Conservation (phyloP, 148 eudicot species). For the Mesembryanthemum crystallinum region DNA sequence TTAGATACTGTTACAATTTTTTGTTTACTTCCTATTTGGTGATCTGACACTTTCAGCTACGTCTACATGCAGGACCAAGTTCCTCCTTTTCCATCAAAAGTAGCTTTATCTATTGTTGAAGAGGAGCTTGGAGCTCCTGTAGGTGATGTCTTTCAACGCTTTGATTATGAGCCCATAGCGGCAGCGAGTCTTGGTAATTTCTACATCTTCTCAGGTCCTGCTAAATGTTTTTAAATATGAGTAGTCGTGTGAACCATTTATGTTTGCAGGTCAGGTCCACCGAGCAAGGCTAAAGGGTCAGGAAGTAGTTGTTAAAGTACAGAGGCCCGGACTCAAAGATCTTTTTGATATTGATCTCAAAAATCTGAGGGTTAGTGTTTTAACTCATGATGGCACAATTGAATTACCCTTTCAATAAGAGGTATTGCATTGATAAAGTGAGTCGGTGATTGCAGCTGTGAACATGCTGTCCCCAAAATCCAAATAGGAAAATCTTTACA, state of each 20-base stretch:
- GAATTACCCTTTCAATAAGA: background rate
- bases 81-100: slow-evolving; percentile 96
- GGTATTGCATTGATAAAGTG: background rate
- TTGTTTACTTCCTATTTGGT: background rate
- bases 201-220: slow-evolving; percentile 12
- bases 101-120: slow-evolving; percentile 79
- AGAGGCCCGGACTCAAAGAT: slow-evolving; percentile 96
- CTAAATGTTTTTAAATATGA: slow-evolving; percentile 7
- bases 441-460: background rate
- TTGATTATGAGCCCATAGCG: slow-evolving; percentile 92
- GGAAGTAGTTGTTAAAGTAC: slow-evolving; percentile 94
- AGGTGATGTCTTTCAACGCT: slow-evolving; percentile 70
- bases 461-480: background rate
- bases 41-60: slow-evolving; percentile 8
- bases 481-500: background rate
- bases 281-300: slow-evolving; percentile 89
- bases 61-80: slow-evolving; percentile 83
- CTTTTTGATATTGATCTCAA: slow-evolving; percentile 99
- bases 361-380: slow-evolving; percentile 78
- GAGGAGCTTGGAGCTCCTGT: slow-evolving; percentile 86
- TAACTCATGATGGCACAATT: too few relatives aligned
- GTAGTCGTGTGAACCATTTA: slow-evolving; percentile 14
- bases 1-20: background rate
- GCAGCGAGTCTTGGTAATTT: slow-evolving; percentile 94
- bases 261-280: slow-evolving; percentile 91